Evolutionary conservation across 495 filamentous ascomycete species (phyloP).

Genomic region (Penicillium riverlandense): DNA sequence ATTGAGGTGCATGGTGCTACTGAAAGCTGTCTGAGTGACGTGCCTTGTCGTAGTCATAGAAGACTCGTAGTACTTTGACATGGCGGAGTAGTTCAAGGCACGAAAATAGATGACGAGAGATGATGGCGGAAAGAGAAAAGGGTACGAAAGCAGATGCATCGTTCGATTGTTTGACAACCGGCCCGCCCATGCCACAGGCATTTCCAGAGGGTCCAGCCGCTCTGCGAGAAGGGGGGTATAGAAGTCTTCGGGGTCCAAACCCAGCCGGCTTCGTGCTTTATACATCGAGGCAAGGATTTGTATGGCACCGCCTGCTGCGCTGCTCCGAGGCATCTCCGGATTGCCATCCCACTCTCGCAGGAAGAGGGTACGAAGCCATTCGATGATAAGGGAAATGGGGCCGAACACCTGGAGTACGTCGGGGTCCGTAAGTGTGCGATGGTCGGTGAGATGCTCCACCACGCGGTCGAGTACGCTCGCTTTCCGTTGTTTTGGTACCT

Average conservation of each 20-base stretch:
- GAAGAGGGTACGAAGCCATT: conserved; percentile 72
- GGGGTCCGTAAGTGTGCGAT: conserved; percentile 21
- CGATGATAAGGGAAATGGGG: conserved; percentile 51
- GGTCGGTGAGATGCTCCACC: conserved; percentile 32
- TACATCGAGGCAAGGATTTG: conserved; percentile 70
- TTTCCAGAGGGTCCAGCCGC: conserved; percentile 67
- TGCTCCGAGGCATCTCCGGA: conserved; percentile 56
- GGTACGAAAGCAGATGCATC: conserved; percentile 71
- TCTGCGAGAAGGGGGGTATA: conserved; percentile 69
- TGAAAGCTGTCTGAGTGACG: conserved; percentile 50
- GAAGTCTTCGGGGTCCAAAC: conserved; percentile 61
- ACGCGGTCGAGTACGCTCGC: conserved; percentile 31
- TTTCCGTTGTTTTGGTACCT: conserved; percentile 22
- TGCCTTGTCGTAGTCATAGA: conserved; percentile 57
- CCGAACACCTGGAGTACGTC: conserved; percentile 23
- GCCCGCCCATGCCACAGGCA: conserved; percentile 65
- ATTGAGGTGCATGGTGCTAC: conserved; percentile 23
- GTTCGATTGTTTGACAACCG: conserved; percentile 47
- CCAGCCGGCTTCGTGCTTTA: conserved; percentile 53
- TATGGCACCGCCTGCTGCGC: conserved; percentile 64
- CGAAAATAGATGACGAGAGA: conserved; percentile 78
- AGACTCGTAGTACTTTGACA: conserved; percentile 69
- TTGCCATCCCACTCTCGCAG: conserved; percentile 72
- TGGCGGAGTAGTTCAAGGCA: conserved; percentile 75
- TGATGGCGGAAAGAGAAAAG: conserved; percentile 70